A percentile compares a stretch with the other conserved stretches of the same genome.
Conservation (phyloP, 371 early-diverging fungal species). For the Vairimorpha ceranae region DNA sequence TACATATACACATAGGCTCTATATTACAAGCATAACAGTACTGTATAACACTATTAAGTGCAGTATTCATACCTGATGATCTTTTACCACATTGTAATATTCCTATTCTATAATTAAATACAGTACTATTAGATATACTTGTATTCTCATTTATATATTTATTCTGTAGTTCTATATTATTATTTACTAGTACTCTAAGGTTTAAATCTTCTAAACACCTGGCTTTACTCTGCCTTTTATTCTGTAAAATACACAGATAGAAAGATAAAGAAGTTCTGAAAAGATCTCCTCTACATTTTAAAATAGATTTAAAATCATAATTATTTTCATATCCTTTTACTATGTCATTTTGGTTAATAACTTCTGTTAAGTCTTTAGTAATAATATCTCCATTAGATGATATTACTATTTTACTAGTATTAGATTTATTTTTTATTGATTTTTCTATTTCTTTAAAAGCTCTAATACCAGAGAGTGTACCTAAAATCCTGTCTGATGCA, state of each 20-base stretch:
- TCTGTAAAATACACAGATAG: background rate
- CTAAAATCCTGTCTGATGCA: conserved; percentile 80
- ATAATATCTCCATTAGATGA: conserved; percentile 22
- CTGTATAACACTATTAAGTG: conserved; percentile 77
- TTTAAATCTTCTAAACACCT: conserved; percentile 10
- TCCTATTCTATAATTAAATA: conserved; percentile 67
- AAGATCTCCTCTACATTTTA: conserved; percentile 23
- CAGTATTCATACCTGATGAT: conserved; percentile 93
- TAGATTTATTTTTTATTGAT: conserved; percentile 4
- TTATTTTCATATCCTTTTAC: background rate
- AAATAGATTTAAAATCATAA: conserved; percentile 2
- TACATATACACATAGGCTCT: conserved; percentile 72
- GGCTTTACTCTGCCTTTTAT: background rate
- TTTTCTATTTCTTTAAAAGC: conserved; percentile 81
- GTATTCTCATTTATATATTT: background rate
- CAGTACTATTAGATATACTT: background rate
- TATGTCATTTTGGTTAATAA: conserved; percentile 3
- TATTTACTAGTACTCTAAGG: background rate
- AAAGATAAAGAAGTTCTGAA: conserved; percentile 23
- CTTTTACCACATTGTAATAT: conserved; percentile 87
- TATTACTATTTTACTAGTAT: background rate
- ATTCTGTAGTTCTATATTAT: conserved; percentile 3
- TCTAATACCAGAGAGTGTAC: conserved; percentile 81
- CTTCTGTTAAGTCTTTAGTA: conserved; percentile 3
- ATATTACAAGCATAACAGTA: conserved; percentile 76